Percentiles rank a stretch among this genome's conserved stretches.
Evolutionary conservation across 352 stramenopile species (phyloP).

Genomic region (Phytophthora macrochlamydospora): DNA sequence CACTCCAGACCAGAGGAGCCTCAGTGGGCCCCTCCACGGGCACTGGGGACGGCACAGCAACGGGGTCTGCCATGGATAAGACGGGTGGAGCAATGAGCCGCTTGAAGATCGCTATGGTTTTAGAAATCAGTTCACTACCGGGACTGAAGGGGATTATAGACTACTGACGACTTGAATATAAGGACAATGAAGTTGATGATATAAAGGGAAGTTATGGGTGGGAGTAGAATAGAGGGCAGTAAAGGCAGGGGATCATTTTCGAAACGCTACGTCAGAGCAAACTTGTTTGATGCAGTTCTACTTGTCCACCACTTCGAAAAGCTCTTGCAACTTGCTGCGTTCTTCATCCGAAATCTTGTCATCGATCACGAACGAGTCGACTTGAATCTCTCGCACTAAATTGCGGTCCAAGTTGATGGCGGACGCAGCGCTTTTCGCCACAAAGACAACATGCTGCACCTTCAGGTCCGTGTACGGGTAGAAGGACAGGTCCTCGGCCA

Average conservation of each 20-base stretch:
- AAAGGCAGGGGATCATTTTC: too few species aligned
- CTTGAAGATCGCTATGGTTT: too few species aligned
- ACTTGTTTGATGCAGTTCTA: constrained; percentile 9
- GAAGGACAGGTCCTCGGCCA: constrained; percentile 70
- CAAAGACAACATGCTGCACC: constrained; percentile 65
- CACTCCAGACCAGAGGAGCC: constrained; percentile 54
- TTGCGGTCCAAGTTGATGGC: constrained; percentile 54
- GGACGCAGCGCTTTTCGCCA: constrained; percentile 51
- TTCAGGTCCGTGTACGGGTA: constrained; percentile 63
- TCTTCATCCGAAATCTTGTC: constrained; percentile 52
- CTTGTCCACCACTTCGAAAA: constrained; percentile 33
- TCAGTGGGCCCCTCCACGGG: constrained; percentile 3
- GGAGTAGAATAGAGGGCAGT: too few species aligned
- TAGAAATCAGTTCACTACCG: too few species aligned
- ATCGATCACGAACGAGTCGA: constrained; percentile 63
- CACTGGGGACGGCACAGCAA: not conserved
- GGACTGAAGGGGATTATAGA: too few species aligned
- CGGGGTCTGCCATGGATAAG: too few species aligned
- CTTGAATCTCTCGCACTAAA: constrained; percentile 41
- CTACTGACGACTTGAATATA: too few species aligned
- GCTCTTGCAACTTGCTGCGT: constrained; percentile 31
- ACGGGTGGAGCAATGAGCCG: too few species aligned
- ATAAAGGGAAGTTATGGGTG: too few species aligned
- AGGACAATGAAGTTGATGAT: too few species aligned
- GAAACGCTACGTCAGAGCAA: too few species aligned